phyloP scores from a whole-genome alignment of 2,329 filamentous ascomycete genomes.

The Colletotrichum theobromicola region DNA sequence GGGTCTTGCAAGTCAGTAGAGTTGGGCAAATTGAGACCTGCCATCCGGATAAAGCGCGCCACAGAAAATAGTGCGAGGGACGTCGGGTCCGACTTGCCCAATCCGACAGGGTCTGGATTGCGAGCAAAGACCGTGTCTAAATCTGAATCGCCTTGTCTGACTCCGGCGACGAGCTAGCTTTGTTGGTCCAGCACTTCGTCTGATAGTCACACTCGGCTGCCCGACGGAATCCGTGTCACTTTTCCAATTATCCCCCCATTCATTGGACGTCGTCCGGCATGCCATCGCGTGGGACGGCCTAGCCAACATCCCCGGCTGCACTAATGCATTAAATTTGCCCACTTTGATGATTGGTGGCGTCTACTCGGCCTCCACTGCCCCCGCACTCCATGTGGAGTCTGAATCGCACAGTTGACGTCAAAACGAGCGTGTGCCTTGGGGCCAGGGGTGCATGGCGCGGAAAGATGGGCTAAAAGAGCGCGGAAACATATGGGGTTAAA shows the following conservation, averaged over 20 bases:
- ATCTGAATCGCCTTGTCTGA: conserved; percentile 10
- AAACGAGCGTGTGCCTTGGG: not conserved
- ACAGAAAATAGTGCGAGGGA: not conserved
- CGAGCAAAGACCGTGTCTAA: not conserved
- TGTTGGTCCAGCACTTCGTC: not conserved
- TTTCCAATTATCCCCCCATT: not conserved
- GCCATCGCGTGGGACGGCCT: not conserved
- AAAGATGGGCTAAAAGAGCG: not conserved
- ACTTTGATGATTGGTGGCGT: not conserved
- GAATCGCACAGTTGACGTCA: conserved; percentile 5
- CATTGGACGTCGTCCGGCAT: not conserved
- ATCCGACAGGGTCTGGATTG: not conserved
- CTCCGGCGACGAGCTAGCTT: not conserved
- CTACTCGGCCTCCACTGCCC: not conserved
- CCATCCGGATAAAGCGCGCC: not conserved
- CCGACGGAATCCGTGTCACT: not conserved
- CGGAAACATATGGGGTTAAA: not conserved
- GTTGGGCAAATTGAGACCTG: not conserved
- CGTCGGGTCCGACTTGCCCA: not conserved
- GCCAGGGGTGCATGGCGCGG: not conserved
- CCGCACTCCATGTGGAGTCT: not conserved
- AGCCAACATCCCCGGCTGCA: not conserved
- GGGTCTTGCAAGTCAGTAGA: not conserved
- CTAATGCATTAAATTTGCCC: not conserved
- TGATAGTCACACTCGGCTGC: not conserved